Conservation (phyloP, 148 eudicot species). For the Simmondsia chinensis region DNA sequence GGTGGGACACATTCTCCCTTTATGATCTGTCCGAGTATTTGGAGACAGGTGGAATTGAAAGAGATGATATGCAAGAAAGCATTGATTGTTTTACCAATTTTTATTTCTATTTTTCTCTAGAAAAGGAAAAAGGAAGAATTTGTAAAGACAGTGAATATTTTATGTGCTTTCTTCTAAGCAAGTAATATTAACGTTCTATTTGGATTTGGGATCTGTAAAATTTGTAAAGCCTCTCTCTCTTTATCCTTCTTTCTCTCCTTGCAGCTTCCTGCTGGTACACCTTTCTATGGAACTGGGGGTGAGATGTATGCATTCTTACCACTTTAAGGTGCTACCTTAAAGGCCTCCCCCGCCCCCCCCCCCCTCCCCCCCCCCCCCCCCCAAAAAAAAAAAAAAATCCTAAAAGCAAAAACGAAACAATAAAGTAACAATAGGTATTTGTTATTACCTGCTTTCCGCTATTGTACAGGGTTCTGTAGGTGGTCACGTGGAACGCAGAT, state of each 20-base stretch:
- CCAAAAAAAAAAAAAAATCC: constrained; percentile 92
- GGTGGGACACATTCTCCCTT: not conserved
- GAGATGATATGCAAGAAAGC: too few relatives aligned
- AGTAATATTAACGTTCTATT: not conserved
- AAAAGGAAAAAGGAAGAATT: not conserved
- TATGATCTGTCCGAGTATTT: not conserved
- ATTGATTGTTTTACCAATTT: not conserved
- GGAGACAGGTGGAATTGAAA: too few relatives aligned
- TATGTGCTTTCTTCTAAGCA: not conserved
- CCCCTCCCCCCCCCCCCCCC: too few relatives aligned
- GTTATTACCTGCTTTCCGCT: not conserved
- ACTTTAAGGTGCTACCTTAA: too few relatives aligned
- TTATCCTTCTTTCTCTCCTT: constrained; percentile 3
- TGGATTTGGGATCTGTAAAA: too few relatives aligned
- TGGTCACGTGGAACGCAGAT: constrained; percentile 91
- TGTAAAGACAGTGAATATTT: too few relatives aligned
- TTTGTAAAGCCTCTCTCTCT: too few relatives aligned
- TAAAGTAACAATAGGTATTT: constrained; percentile 17
- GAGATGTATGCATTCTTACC: too few relatives aligned
- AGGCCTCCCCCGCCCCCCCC: too few relatives aligned
- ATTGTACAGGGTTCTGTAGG: constrained; percentile 25
- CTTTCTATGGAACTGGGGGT: constrained; percentile 99
- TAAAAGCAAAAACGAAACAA: constrained; percentile 89
- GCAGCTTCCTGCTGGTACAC: constrained; percentile 76
- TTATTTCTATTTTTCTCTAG: not conserved